Conservation (phyloP, 768 basidiomycete species). For the Leucocoprinus birnbaumii region DNA sequence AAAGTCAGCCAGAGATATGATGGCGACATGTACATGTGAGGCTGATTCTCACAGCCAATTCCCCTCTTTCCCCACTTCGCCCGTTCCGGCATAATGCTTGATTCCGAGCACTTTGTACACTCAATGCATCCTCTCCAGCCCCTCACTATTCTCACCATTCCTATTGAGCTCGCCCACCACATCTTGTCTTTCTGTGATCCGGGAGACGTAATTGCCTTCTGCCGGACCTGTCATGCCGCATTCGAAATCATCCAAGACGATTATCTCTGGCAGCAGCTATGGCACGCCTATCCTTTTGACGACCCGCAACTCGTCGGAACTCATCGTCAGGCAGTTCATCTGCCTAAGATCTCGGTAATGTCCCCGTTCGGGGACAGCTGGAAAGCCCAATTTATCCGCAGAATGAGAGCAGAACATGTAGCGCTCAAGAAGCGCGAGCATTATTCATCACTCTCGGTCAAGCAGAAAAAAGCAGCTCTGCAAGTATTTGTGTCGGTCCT, state of each 20-base stretch:
- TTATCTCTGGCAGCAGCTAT: conserved; percentile 69
- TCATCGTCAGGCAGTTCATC: conserved; percentile 3
- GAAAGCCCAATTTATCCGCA: conserved; percentile 14
- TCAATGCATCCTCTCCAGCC: not conserved
- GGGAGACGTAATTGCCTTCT: conserved; percentile 55
- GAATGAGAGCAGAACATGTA: not conserved
- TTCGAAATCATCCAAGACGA: conserved; percentile 52
- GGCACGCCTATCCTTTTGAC: conserved; percentile 59
- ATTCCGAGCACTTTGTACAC: not conserved
- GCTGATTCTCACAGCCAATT: conserved; percentile 2
- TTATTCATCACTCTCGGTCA: conserved; percentile 21
- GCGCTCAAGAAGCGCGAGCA: conserved; percentile 30
- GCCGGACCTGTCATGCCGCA: conserved; percentile 50
- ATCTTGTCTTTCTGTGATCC: conserved; percentile 55
- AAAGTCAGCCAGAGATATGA: not conserved
- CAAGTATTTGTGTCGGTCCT: conserved; percentile 38
- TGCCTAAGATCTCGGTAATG: conserved; percentile 2
- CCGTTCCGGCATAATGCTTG: not conserved
- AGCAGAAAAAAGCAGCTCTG: conserved; percentile 31
- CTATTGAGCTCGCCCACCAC: conserved; percentile 58
- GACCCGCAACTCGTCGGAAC: conserved; percentile 45
- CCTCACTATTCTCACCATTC: conserved; percentile 33
- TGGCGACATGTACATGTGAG: conserved; percentile 10
- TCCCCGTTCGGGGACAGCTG: conserved; percentile 9
- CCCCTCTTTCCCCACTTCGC: not conserved